Base-by-base conservation (phyloP, 1,139 yeast species). In the Nakaseomyces delphensis region DNA sequence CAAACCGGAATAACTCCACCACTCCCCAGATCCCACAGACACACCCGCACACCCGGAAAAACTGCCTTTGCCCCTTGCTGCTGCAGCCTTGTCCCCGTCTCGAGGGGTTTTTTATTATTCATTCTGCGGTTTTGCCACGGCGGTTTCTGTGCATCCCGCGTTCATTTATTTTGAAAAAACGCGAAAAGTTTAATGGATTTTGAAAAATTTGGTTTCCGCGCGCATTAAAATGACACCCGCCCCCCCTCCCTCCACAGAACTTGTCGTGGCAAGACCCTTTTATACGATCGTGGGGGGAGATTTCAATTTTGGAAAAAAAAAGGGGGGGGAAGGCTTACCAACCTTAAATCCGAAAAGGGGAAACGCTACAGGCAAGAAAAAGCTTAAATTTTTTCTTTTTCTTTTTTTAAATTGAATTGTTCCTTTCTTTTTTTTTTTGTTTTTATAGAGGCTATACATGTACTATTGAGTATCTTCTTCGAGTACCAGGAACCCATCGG, bases 341-440 rank as follows among this genome's bases (percentile, higher is more conserved):
- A 31, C 35, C 35, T 31, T 31, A 31, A 31, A 4, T 31, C 35
- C 23, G 6, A 31, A 31, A 18, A 18, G n/a, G 35, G 35, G n/a
- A 18, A 11, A 13, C n/a, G n/a, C n/a, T n/a, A n/a, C n/a, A n/a
- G n/a, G n/a, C n/a, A n/a, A n/a, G n/a, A n/a, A n/a, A n/a, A n/a
- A n/a, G n/a, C n/a, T n/a, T n/a, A n/a, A n/a, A n/a, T n/a, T n/a
- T n/a, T n/a, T n/a, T n/a, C n/a, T n/a, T n/a, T n/a, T n/a, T n/a
- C n/a, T n/a, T n/a, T n/a, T n/a, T n/a, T n/a, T n/a, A n/a, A n/a
- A n/a, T n/a, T n/a, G n/a, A n/a, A n/a, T n/a, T n/a, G n/a, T n/a
- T n/a, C n/a, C n/a, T n/a, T n/a, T n/a, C n/a, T n/a, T n/a, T n/a
- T n/a, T n/a, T n/a, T n/a, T n/a, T n/a, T n/a, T n/a, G n/a, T n/a